Conservation (phyloP, 352 stramenopile genomes). For the Globisporangium paroecandrum region DNA sequence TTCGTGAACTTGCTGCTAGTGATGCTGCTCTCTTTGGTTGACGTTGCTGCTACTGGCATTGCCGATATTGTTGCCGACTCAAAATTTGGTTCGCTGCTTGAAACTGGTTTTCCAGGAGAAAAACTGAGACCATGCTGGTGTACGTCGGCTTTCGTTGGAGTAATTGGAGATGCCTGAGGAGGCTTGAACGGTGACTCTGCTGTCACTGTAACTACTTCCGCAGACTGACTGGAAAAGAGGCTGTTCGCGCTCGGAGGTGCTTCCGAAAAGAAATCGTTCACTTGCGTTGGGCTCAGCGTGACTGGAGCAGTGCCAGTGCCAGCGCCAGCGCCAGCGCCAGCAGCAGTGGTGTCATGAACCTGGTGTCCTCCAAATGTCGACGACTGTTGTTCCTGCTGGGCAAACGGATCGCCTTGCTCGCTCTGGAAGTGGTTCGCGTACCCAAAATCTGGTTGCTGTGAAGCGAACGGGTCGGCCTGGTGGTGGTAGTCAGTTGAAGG, state of each 20-base stretch:
- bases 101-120: conserved; percentile 1
- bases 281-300: conserved; percentile 20
- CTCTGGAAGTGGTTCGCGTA: not conserved
- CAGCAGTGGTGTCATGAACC: not conserved
- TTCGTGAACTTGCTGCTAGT: not conserved
- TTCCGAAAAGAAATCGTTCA: conserved; percentile 34
- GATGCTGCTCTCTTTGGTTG: not conserved
- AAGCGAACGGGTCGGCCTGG: conserved; percentile 19
- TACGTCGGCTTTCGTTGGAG: not conserved
- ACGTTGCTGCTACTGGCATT: not conserved
- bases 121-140: not conserved
- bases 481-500: not conserved
- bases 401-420: conserved; percentile 9
- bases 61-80: conserved; percentile 12
- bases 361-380: conserved; percentile 2
- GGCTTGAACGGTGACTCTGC: not conserved
- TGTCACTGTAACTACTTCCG: not conserved
- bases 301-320: not conserved
- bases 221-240: conserved; percentile 30
- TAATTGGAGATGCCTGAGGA: not conserved
- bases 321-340: not conserved
- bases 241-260: conserved; percentile 29
- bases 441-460: conserved; percentile 4
- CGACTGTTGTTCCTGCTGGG: not conserved
- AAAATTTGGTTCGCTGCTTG: conserved; percentile 26